Evolutionary conservation across 169 alveolate genomes (phyloP).

Genomic region (Besnoitia besnoiti): DNA sequence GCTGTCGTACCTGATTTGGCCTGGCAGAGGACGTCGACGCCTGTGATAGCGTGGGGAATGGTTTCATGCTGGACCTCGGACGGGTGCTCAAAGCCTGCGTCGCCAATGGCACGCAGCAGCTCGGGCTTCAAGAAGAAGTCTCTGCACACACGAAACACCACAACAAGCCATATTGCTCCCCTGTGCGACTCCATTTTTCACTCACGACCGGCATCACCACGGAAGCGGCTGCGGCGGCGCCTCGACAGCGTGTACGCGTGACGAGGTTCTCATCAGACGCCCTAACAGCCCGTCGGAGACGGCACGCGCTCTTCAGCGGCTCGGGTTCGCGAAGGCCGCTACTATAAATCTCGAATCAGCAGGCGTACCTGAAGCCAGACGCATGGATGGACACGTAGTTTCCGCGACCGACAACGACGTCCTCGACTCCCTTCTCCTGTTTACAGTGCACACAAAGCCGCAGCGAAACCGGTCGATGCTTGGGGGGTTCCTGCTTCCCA

Average conservation of each 20-base stretch:
- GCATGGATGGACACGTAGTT: conserved; percentile 73
- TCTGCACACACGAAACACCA: conserved; percentile 80
- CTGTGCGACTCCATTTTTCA: too few species aligned
- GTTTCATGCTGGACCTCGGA: conserved; percentile 99
- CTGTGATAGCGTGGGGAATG: conserved; percentile 98
- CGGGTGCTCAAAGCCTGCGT: conserved; percentile 99
- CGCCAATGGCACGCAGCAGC: conserved; percentile 95
- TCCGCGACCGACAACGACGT: conserved; percentile 72
- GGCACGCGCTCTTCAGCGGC: too few species aligned
- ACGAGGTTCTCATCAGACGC: too few species aligned
- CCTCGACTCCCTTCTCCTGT: conserved; percentile 68
- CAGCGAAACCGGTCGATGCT: too few species aligned
- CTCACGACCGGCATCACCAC: too few species aligned
- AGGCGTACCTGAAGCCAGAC: conserved; percentile 62
- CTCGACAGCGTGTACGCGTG: too few species aligned
- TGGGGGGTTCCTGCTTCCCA: too few species aligned
- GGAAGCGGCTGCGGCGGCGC: too few species aligned
- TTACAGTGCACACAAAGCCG: not conserved
- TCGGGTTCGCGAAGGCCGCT: too few species aligned
- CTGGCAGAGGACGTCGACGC: conserved; percentile 98
- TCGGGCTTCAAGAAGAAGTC: conserved; percentile 97
- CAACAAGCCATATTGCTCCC: not conserved
- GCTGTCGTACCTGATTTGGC: conserved; percentile 94
- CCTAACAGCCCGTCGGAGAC: too few species aligned
- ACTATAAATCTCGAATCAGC: too few species aligned